These are phyloP conservation scores for Eucalyptus sideroxylon DNA, from an alignment of 345 rosid species.

Conservation along the genomic window DNA sequence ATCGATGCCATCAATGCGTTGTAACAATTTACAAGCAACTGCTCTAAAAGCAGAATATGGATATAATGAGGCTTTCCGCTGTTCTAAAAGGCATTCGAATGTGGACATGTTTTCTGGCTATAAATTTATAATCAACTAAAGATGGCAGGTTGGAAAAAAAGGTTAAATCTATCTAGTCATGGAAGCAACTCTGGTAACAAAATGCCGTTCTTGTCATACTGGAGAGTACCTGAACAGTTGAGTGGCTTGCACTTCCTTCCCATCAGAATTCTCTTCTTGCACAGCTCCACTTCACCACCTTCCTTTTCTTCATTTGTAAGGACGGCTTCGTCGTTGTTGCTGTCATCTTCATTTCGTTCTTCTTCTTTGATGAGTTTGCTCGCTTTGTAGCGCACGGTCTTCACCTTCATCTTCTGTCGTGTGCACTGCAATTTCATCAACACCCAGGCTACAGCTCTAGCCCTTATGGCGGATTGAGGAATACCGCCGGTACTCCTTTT, in stretches of 20 bases:
- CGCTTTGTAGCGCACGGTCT: neutral
- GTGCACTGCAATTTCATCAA: neutral
- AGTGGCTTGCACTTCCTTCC: conserved; percentile 55
- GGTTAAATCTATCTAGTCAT: neutral
- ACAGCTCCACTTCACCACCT: conserved; percentile 17
- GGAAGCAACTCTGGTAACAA: conserved; percentile 22
- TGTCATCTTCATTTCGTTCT: neutral
- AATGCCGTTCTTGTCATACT: conserved; percentile 29
- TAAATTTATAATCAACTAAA: neutral
- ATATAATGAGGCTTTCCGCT: neutral
- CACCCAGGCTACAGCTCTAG: neutral
- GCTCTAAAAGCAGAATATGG: neutral
- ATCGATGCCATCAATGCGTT: neutral
- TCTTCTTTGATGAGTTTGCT: neutral
- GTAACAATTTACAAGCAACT: neutral
- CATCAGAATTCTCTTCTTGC: conserved; percentile 70
- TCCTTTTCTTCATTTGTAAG: neutral
- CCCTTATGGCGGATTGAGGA: neutral
- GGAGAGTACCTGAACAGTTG: conserved; percentile 21
- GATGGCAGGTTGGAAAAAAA: neutral
- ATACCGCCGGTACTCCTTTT: neutral
- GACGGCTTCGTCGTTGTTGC: neutral
- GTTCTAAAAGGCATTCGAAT: neutral
- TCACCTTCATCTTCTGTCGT: neutral
- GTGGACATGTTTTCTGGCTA: neutral